These are phyloP conservation scores for Leishmania tropica DNA, from an alignment of 208 protist genomes.

Conservation along the genomic window DNA sequence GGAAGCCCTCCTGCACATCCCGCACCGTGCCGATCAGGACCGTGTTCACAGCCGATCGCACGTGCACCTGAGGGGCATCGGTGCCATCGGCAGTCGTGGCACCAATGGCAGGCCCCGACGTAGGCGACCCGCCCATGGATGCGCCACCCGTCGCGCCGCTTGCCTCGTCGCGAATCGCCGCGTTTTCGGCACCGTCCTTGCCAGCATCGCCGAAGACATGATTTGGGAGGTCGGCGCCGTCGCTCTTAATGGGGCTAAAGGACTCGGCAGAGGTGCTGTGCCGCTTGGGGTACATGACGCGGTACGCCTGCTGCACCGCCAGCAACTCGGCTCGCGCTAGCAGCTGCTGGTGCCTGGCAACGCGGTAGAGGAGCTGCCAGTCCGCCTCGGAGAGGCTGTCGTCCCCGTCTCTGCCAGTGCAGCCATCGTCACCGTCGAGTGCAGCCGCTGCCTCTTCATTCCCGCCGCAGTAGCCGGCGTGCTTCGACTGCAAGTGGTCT, in stretches of 20 bases:
- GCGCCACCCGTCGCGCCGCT: neutral
- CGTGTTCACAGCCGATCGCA: slow-evolving; percentile 58
- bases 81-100: slow-evolving; percentile 1
- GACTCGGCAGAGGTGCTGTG: neutral
- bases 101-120: neutral
- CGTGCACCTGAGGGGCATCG: slow-evolving; percentile 50
- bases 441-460: slow-evolving; percentile 7
- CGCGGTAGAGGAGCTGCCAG: slow-evolving; percentile 38
- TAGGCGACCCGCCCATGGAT: neutral
- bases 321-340: slow-evolving; percentile 10
- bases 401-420: neutral
- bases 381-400: slow-evolving; percentile 34
- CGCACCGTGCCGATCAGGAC: slow-evolving; percentile 62
- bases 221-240: neutral
- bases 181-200: neutral
- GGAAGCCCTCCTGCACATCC: slow-evolving; percentile 76
- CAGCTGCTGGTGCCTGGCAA: slow-evolving; percentile 11
- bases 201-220: neutral
- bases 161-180: neutral
- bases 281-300: neutral
- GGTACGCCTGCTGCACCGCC: slow-evolving; percentile 9
- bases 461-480: slow-evolving; percentile 25
- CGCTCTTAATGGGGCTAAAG: neutral
- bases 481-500: slow-evolving; percentile 44
- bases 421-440: neutral